phyloP scores from a whole-genome alignment of 257 asterid species.

The Solanum etuberosum region DNA sequence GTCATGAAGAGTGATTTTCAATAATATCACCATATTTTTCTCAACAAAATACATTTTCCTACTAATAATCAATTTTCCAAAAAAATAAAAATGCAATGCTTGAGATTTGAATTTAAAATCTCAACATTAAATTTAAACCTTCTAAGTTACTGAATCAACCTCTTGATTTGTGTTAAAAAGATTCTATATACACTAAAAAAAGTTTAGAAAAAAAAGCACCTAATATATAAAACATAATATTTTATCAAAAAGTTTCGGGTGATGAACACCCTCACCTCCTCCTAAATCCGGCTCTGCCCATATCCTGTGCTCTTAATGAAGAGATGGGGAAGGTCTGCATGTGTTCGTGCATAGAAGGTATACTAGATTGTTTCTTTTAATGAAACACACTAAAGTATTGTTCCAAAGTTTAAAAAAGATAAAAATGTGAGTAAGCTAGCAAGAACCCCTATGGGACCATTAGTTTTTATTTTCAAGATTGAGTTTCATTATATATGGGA shows the following conservation, averaged over 20 bases:
- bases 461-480: neutral
- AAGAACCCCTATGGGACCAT: slow-evolving; percentile 9
- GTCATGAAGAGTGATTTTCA: neutral
- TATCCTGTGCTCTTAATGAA: neutral
- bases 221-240: neutral
- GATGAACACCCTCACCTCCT: neutral
- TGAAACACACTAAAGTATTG: slow-evolving; percentile 36
- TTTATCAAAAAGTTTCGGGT: neutral
- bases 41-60: neutral
- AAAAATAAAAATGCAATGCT: too few relatives aligned
- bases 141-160: neutral
- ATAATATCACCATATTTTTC: neutral
- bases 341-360: neutral
- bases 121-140: neutral
- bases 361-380: slow-evolving; percentile 50
- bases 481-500: neutral
- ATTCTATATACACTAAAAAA: neutral
- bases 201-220: neutral
- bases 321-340: neutral
- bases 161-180: neutral
- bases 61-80: neutral
- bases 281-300: neutral
- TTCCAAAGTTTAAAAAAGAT: neutral
- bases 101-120: too few relatives aligned
- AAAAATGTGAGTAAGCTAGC: neutral